phyloP scores from a whole-genome alignment of 225 moss, liverwort and hornwort genomes.

The Straminergon stramineum region DNA sequence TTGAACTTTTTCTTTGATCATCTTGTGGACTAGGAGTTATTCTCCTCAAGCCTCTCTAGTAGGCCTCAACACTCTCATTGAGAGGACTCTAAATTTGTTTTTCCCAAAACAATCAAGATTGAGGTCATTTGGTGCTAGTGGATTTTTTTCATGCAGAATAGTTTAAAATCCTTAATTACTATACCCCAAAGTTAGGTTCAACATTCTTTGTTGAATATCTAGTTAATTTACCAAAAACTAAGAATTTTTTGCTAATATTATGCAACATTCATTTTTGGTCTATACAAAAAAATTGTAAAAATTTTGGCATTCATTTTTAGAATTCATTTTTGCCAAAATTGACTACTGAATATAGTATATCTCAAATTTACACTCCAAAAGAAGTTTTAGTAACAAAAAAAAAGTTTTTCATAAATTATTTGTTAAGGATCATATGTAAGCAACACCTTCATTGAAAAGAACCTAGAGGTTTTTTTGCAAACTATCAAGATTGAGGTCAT shows the following conservation, averaged over 20 bases:
- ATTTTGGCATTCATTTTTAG: too few relatives aligned
- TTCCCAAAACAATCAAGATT: background rate
- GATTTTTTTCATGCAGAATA: background rate
- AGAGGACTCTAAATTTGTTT: too few relatives aligned
- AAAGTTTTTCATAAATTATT: background rate
- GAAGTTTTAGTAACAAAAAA: background rate
- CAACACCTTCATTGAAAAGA: background rate
- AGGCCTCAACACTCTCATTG: background rate
- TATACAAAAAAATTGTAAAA: background rate
- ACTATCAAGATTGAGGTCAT: background rate
- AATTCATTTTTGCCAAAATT: background rate
- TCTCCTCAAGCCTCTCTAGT: background rate
- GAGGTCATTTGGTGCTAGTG: too few relatives aligned
- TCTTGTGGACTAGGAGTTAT: too few relatives aligned
- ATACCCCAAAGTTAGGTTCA: background rate
- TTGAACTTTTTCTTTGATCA: background rate
- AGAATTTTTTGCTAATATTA: background rate
- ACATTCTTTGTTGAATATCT: background rate
- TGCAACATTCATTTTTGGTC: background rate
- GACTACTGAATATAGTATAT: rapidly evolving
- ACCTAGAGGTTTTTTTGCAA: background rate
- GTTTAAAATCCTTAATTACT: background rate
- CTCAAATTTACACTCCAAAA: background rate
- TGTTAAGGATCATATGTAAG: background rate
- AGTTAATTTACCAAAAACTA: background rate